These are phyloP conservation scores for Colletotrichum sp. DNA, from an alignment of 2,329 filamentous ascomycete species.

Conservation along the genomic window DNA sequence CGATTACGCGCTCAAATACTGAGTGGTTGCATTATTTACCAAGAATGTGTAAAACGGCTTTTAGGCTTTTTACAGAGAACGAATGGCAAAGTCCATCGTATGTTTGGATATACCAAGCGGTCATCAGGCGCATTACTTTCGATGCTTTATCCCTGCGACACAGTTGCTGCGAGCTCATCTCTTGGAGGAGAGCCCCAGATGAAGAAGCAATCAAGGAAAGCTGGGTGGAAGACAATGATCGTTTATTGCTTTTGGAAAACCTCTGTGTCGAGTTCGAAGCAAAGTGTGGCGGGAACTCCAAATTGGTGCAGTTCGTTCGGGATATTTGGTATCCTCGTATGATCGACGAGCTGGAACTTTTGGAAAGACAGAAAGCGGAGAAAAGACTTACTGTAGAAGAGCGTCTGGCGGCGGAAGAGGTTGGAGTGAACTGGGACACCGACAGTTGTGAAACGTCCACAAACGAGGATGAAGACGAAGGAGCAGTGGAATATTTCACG, in stretches of 20 bases:
- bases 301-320: not conserved
- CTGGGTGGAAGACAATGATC: not conserved
- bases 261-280: not conserved
- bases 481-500: not conserved
- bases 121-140: not conserved
- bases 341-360: not conserved
- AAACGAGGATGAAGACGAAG: not conserved
- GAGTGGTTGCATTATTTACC: too few relatives aligned
- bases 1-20: too few relatives aligned
- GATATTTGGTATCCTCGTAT: not conserved
- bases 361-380: not conserved
- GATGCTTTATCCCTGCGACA: not conserved
- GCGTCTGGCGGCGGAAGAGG: not conserved
- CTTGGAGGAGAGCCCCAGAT: not conserved
- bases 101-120: not conserved
- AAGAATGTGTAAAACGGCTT: rapidly evolving
- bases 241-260: not conserved
- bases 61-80: rapidly evolving
- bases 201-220: not conserved
- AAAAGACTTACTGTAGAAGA: not conserved
- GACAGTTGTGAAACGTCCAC: not conserved
- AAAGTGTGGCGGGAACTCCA: not conserved
- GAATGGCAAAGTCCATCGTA: too few relatives aligned
- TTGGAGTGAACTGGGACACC: not conserved
- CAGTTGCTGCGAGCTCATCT: not conserved